Evolutionary conservation across 305 asterid species (phyloP).

Genomic region (Fraxinus greggii): DNA sequence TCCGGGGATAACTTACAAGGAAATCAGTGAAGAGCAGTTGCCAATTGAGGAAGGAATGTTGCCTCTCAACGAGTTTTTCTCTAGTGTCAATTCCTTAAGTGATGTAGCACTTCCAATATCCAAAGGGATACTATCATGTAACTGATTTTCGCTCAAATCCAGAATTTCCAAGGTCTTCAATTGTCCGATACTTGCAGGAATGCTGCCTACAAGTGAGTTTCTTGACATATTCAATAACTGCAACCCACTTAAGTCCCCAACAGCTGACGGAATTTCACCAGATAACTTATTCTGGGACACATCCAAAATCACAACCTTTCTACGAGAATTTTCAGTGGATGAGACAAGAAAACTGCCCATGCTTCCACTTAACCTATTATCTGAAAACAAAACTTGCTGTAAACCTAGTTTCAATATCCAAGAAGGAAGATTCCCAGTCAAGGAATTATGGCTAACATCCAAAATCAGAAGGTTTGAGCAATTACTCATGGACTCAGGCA

Average conservation of each 20-base stretch:
- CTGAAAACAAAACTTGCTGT: slow-evolving; percentile 54
- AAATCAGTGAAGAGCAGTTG: slow-evolving; percentile 49
- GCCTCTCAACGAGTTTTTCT: slow-evolving; percentile 57
- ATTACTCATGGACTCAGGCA: slow-evolving; percentile 58
- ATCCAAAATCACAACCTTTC: slow-evolving; percentile 59
- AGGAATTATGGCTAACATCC: slow-evolving; percentile 62
- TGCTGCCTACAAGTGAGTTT: slow-evolving; percentile 46
- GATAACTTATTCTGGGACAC: slow-evolving; percentile 58
- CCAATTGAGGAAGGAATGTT: slow-evolving; percentile 61
- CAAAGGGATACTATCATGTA: slow-evolving; percentile 71
- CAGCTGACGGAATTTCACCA: slow-evolving; percentile 51
- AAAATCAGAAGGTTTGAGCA: slow-evolving; percentile 54
- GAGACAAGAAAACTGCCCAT: slow-evolving; percentile 46
- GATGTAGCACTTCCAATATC: slow-evolving; percentile 65
- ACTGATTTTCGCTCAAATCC: slow-evolving; percentile 67
- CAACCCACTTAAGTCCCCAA: slow-evolving; percentile 59
- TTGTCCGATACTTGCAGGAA: slow-evolving; percentile 53
- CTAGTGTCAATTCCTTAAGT: slow-evolving; percentile 56
- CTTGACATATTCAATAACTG: slow-evolving; percentile 49
- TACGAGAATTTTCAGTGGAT: slow-evolving; percentile 46
- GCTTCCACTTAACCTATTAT: slow-evolving; percentile 58
- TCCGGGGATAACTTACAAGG: slow-evolving; percentile 58
- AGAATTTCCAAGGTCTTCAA: slow-evolving; percentile 47
- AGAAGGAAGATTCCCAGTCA: slow-evolving; percentile 56
- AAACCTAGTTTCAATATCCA: slow-evolving; percentile 65